Evolutionary conservation across 257 asterid genomes (phyloP).

Genomic region (Solanum chmielewskii): DNA sequence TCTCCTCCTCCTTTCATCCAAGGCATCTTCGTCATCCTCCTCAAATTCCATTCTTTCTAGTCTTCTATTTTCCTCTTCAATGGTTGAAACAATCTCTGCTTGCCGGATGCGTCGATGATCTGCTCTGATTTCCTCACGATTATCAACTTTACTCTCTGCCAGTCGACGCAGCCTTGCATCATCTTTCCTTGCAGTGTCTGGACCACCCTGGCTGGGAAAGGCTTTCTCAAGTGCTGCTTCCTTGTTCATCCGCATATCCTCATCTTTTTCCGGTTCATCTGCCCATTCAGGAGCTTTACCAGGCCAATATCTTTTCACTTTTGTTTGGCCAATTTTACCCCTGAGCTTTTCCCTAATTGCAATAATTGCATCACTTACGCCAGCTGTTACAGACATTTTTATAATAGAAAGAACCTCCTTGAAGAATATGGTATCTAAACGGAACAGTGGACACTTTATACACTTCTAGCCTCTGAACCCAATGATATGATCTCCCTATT

Average conservation of each 20-base stretch:
- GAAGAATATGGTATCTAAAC: not conserved
- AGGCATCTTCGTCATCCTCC: conserved; percentile 77
- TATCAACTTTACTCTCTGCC: conserved; percentile 74
- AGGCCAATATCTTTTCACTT: conserved; percentile 94
- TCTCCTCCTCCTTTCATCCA: conserved; percentile 74
- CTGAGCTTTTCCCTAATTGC: conserved; percentile 88
- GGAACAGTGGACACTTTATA: not conserved
- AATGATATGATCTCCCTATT: not conserved
- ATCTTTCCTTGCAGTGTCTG: conserved; percentile 38
- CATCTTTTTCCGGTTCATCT: conserved; percentile 68
- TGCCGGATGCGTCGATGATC: conserved; percentile 89
- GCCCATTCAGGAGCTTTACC: conserved; percentile 99
- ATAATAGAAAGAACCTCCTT: not conserved
- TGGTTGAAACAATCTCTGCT: conserved; percentile 87
- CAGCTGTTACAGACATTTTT: conserved; percentile 92
- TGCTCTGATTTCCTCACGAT: conserved; percentile 77
- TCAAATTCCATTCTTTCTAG: conserved; percentile 52
- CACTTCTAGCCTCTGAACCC: not conserved
- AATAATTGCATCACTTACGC: conserved; percentile 77
- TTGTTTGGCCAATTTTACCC: conserved; percentile 90
- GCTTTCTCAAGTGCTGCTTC: conserved; percentile 50
- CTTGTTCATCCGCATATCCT: conserved; percentile 51
- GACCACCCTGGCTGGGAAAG: conserved; percentile 41
- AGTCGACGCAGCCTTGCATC: conserved; percentile 81
- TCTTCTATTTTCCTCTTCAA: conserved; percentile 67